phyloP scores from a whole-genome alignment of 305 asterid species.

The Fraxinus sp. region DNA sequence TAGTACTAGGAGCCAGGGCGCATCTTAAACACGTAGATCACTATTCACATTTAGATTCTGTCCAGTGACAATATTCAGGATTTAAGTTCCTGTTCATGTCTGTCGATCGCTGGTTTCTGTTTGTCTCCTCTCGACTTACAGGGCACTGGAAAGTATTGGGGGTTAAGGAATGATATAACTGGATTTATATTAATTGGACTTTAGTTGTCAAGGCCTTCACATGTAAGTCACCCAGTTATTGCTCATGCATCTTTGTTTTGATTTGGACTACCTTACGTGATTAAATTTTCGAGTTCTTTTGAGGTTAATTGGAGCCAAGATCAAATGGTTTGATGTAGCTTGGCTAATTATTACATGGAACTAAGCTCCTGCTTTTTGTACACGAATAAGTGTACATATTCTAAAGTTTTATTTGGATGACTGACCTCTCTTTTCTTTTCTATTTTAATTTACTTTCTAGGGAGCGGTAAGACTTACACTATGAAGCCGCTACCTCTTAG shows the following conservation, averaged over 20 bases:
- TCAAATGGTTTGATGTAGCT: conserved; percentile 16
- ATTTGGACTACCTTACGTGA: neutral
- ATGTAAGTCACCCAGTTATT: neutral
- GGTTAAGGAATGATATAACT: neutral
- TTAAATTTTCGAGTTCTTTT: neutral
- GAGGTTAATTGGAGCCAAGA: conserved; percentile 1
- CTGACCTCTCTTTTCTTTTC: conserved; percentile 2
- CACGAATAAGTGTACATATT: neutral
- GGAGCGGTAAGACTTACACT: conserved; percentile 98
- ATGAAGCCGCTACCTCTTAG: conserved; percentile 99
- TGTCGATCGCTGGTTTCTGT: neutral
- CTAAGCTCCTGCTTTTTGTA: conserved; percentile 17
- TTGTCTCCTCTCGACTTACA: neutral
- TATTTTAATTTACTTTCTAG: conserved; percentile 35
- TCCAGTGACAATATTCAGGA: neutral
- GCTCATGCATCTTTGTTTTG: neutral
- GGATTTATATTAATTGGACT: neutral
- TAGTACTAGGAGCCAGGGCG: neutral
- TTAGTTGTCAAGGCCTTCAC: neutral
- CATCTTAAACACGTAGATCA: conserved; percentile 8
- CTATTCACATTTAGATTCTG: neutral
- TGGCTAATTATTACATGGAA: conserved; percentile 15
- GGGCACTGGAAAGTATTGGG: neutral
- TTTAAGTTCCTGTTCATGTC: neutral
- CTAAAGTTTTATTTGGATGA: conserved; percentile 10